Conservation (phyloP, 108 stramenopile genomes). For the Aurantiochytrium sp. region DNA sequence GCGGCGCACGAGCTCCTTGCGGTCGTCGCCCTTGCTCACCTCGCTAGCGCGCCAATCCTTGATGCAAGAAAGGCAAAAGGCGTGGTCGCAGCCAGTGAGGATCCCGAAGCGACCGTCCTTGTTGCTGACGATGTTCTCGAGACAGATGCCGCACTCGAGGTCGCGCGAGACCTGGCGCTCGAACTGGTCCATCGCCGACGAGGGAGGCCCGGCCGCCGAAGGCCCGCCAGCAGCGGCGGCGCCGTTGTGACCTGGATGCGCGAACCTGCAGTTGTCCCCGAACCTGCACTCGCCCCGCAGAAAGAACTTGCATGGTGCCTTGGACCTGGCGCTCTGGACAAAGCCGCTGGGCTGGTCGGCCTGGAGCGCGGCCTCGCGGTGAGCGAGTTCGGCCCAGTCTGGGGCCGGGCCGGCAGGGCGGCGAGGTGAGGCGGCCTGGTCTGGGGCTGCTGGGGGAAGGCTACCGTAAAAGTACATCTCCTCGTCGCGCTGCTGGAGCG, state of each 20-base stretch:
- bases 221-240: too few relatives aligned
- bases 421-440: background rate
- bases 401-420: background rate
- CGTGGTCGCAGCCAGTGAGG: slow-evolving; percentile 35
- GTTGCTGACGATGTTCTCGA: background rate
- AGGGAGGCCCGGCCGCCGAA: too few relatives aligned
- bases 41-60: slow-evolving; percentile 2
- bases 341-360: background rate
- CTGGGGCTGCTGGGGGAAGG: background rate
- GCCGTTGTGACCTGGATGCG: background rate
- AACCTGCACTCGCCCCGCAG: background rate
- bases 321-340: background rate
- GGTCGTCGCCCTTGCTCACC: background rate
- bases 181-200: background rate
- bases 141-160: slow-evolving; percentile 12
- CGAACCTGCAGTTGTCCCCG: background rate
- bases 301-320: background rate
- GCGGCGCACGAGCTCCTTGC: slow-evolving; percentile 25
- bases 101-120: slow-evolving; percentile 13
- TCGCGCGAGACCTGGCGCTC: background rate
- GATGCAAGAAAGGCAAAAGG: slow-evolving; percentile 31
- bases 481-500: background rate
- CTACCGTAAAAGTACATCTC: slow-evolving; percentile 21
- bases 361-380: background rate
- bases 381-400: background rate